phyloP scores from a whole-genome alignment of 2,329 filamentous ascomycete genomes.

The Bimuria novae-zelandiae region DNA sequence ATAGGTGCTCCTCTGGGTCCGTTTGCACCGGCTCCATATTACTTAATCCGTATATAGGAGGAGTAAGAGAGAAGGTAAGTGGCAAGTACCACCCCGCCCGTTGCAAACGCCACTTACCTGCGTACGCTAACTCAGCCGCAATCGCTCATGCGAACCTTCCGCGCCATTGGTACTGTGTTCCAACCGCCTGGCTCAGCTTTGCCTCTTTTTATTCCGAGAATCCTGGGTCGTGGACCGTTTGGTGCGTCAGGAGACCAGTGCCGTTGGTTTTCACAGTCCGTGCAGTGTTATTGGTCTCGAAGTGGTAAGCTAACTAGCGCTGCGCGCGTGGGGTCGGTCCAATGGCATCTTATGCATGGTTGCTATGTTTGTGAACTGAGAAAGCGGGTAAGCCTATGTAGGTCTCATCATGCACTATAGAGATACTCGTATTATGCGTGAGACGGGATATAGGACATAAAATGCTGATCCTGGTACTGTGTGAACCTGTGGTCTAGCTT shows the following conservation, averaged over 20 bases:
- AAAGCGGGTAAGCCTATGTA: too few species aligned
- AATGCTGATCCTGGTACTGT: too few species aligned
- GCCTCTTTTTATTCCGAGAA: neutral
- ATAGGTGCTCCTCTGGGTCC: too few species aligned
- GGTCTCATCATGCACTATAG: too few species aligned
- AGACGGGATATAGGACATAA: too few species aligned
- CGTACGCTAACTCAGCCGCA: conserved; percentile 7
- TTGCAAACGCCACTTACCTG: conserved; percentile 3
- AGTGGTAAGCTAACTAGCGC: neutral
- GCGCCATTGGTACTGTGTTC: neutral
- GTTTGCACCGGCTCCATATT: too few species aligned
- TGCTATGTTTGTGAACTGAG: too few species aligned
- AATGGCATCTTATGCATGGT: neutral
- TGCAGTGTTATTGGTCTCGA: neutral
- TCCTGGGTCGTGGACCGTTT: neutral
- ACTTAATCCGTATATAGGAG: neutral
- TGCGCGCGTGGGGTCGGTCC: neutral
- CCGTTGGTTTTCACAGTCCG: neutral
- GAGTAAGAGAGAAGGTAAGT: neutral
- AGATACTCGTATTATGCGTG: too few species aligned
- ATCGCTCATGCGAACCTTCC: neutral
- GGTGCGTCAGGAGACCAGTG: conserved; percentile 6
- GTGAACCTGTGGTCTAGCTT: too few species aligned
- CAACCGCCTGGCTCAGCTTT: neutral
- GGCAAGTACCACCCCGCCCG: neutral